Evolutionary conservation across 345 rosid species (phyloP).

Genomic region (Dimocarpus longan): DNA sequence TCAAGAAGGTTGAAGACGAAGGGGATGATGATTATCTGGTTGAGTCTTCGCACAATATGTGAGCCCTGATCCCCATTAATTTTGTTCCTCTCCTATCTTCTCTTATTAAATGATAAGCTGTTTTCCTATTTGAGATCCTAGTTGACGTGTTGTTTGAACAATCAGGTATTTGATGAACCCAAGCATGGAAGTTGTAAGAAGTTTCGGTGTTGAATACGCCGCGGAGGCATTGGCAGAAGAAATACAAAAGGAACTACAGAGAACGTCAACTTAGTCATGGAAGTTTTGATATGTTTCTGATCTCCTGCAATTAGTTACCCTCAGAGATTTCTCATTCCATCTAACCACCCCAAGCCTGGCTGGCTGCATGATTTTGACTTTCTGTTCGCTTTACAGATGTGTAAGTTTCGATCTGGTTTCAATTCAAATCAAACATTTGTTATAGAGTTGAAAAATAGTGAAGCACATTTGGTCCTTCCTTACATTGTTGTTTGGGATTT

Average conservation of each 20-base stretch:
- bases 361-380: not conserved
- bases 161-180: constrained; percentile 84
- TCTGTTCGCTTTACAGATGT: not conserved
- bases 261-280: not conserved
- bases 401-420: not conserved
- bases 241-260: constrained; percentile 54
- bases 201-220: constrained; percentile 75
- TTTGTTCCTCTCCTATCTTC: not conserved
- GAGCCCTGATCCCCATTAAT: constrained; percentile 11
- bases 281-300: not conserved
- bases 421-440: not conserved
- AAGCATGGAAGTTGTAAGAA: constrained; percentile 73
- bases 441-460: not conserved
- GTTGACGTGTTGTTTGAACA: constrained; percentile 14
- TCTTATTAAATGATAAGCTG: too few relatives aligned
- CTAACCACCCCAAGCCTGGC: not conserved
- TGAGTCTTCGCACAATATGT: constrained; percentile 84
- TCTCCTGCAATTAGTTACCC: not conserved
- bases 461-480: not conserved
- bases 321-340: not conserved
- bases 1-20: constrained; percentile 85
- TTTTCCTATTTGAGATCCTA: not conserved
- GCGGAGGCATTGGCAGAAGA: constrained; percentile 65
- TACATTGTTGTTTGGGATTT: not conserved
- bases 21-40: constrained; percentile 87